These are phyloP conservation scores for Botrytis fragariae DNA, from an alignment of 2,329 filamentous ascomycete genomes.

Conservation along the genomic window DNA sequence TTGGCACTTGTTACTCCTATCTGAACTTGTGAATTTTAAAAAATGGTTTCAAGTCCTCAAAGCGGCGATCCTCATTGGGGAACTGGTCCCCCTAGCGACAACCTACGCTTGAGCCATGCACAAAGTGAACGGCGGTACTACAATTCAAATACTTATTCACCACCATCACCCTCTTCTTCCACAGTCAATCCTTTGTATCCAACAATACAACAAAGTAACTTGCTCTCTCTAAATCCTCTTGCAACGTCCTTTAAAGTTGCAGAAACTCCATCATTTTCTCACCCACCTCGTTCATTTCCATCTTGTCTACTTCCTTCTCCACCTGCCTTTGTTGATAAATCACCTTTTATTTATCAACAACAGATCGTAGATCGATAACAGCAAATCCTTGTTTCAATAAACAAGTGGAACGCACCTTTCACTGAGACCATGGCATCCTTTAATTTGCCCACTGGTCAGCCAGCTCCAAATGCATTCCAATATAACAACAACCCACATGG, in stretches of 20 bases:
- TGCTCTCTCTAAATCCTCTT: neutral
- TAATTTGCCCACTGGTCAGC: slow-evolving; percentile 15
- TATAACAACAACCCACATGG: slow-evolving; percentile 1
- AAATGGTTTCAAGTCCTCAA: neutral
- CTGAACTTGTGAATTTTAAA: neutral
- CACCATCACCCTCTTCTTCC: neutral
- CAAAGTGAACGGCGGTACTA: neutral
- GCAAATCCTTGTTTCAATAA: neutral
- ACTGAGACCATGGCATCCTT: neutral
- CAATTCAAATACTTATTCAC: neutral
- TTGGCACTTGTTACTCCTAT: neutral
- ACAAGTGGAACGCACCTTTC: neutral
- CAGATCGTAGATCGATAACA: neutral
- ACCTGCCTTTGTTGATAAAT: neutral
- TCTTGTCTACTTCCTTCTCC: neutral
- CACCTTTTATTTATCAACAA: neutral
- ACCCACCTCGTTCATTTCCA: neutral
- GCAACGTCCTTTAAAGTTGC: neutral
- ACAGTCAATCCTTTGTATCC: too few relatives aligned
- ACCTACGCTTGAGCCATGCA: neutral
- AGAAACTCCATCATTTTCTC: neutral
- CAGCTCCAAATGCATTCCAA: slow-evolving; percentile 11
- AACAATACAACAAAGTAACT: neutral
- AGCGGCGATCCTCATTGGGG: neutral
- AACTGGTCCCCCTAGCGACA: slow-evolving; percentile 10